Base-by-base conservation (phyloP, 2,329 filamentous ascomycete species). In the Cercospora sesami region DNA sequence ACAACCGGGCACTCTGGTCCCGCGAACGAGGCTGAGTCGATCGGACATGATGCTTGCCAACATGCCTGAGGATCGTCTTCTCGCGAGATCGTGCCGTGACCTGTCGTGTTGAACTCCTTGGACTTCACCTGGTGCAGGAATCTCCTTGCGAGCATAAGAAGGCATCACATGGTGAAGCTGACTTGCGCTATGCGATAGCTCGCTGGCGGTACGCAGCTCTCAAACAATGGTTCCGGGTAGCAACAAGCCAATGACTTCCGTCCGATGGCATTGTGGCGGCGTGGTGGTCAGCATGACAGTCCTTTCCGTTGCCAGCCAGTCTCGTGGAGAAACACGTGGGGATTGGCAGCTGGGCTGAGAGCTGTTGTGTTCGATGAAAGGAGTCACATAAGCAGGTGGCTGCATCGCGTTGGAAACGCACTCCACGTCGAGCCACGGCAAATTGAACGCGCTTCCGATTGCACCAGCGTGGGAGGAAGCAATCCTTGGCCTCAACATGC, bases 1-100 rank as follows among this genome's bases (percentile, higher is more conserved):
- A 58, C 55, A 31, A 30, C 23, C 63, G 21, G 16, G 45, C 51
- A 42, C 16, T 59, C 53, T 62, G 31, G 48, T 39, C 18, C 63
- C 42, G 33, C 42, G n/a, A 51, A 28, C 39, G 45, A 63, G 60
- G 31, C 58, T 30, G 36, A 64, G 62, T 63, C 58, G 68, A 69
- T 68, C 58, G 55, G 31, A 30, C 60, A 45, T 26, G 51, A 51
- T 64, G 57, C 62, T 60, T 62, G 36, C 33, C 16, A 31, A 33
- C 21, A 57, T 68, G 67, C 67, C 67, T 68, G 48, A 68, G 62
- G 66, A 57, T 63, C 60, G 18, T 23, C 63, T 31, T 45, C 30
- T 23, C 21, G 45, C 60, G 60, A 63, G 28, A 51, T 63, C 60
- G 39, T 26, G 60, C 60, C 60, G 36, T 31, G 36, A 30, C 16